Base-by-base conservation (phyloP, 208 protist species). In the Wallacemonas sp. region DNA sequence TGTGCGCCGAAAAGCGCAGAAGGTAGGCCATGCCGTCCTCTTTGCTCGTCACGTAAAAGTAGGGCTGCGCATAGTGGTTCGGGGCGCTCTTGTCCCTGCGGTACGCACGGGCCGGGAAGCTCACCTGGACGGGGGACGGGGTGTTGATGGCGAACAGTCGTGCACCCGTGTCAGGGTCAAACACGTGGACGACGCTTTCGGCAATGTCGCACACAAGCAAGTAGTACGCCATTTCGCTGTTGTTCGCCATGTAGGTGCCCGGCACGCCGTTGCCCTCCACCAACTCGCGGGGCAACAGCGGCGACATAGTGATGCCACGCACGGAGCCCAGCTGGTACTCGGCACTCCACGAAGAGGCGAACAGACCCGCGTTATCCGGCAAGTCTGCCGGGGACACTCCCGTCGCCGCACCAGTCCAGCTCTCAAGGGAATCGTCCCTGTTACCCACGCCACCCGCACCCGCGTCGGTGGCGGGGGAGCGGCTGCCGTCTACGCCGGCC, bases 1-100 rank as follows among this genome's bases (percentile, higher is more conserved):
- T 58, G 29, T 50, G 62, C 26, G 75, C 39, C 13, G 77, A 54
- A 58, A 95, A 87, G 53, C 76, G 89, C 19, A 93, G 78, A 57
- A 93, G 70, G 63, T 91, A 93, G 22, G 75, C 72, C 67, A 92
- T 85, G 24, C 81, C 86, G 44, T 93, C 84, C n/a, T 95, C 86
- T 61, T 91, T 91, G 68, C 84, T 93, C 26, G 89, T 91, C n/a
- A 93, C 85, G 78, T 92, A 95, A 21, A 95, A 69, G 73, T 89
- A 85, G 26, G 86, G 86, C 39, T 65, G 48, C 17, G 87, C 78
- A 63, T 85, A 86, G 57, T 77, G 39, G 38, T 62, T 39, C 24
- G 45, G 41, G 24, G 62, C 44, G 3, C 39, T 58, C 22, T 33
- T 46, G 57, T 46, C 50, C 19, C 19, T 29, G 27, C 38, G 41